These are phyloP conservation scores for Vaccinium myrtillus DNA, from an alignment of 148 eudicot species.

Conservation along the genomic window DNA sequence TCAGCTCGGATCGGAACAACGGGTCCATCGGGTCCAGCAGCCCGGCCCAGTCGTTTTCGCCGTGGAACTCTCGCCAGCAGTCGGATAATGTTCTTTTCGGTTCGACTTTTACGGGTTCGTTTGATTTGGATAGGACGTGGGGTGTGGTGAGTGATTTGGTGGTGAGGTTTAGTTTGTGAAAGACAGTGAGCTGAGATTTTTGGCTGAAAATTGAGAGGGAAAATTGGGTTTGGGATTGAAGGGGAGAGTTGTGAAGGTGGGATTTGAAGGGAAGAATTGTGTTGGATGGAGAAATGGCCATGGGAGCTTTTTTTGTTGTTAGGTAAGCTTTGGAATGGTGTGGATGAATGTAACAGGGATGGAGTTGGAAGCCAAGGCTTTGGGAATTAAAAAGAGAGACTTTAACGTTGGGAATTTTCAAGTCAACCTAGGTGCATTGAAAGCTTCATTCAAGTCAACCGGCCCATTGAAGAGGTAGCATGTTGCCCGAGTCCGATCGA, in stretches of 20 bases:
- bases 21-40: constrained; percentile 65
- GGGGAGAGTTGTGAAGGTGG: neutral
- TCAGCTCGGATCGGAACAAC: constrained; percentile 43
- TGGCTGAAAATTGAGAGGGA: neutral
- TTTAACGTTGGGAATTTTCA: neutral
- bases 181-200: neutral
- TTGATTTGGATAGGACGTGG: constrained; percentile 5
- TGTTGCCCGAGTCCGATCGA: no score
- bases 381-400: neutral
- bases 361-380: neutral
- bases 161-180: no score
- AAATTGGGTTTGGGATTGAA: neutral
- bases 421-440: neutral
- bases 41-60: constrained; percentile 64
- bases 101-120: neutral
- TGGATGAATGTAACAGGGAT: neutral
- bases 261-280: neutral
- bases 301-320: neutral
- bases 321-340: neutral
- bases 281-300: constrained; percentile 27
- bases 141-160: neutral
- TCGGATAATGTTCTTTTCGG: constrained; percentile 6
- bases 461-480: no score
- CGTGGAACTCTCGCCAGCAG: constrained; percentile 62
- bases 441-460: no score